Conservation (phyloP, 352 stramenopile species). For the Phytophthora vignae region DNA sequence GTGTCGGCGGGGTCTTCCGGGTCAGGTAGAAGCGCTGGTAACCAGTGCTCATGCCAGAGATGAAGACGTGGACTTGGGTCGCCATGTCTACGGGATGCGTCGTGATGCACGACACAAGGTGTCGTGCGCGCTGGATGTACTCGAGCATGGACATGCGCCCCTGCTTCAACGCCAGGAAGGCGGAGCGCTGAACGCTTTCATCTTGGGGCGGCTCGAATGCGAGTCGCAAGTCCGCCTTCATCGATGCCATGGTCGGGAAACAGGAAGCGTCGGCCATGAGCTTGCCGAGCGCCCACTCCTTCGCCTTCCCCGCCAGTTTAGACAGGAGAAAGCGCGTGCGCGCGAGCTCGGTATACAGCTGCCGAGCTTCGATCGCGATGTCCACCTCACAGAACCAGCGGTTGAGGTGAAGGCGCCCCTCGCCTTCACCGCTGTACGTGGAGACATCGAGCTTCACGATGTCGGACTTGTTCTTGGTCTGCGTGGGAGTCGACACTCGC, state of each 20-base stretch:
- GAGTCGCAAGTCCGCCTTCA: constrained; percentile 13
- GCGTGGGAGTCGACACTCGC: constrained; percentile 17
- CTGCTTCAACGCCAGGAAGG: constrained; percentile 27
- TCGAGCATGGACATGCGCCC: constrained; percentile 20
- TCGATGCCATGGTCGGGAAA: constrained; percentile 6
- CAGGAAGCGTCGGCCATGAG: constrained; percentile 15
- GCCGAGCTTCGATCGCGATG: constrained; percentile 17
- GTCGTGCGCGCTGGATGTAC: constrained; percentile 30
- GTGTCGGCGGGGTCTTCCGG: constrained; percentile 5
- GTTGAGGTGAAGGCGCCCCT: constrained; percentile 17
- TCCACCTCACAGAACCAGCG: constrained; percentile 32
- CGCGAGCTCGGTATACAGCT: background rate
- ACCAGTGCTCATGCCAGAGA: constrained; percentile 23
- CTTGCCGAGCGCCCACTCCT: constrained; percentile 21
- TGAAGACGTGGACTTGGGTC: constrained; percentile 36
- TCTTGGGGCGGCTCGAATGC: constrained; percentile 32
- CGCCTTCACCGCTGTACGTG: constrained; percentile 28
- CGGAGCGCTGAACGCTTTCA: constrained; percentile 6
- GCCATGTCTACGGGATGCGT: constrained; percentile 19
- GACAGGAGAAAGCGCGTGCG: background rate
- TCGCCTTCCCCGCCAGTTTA: background rate
- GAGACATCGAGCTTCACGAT: constrained; percentile 39
- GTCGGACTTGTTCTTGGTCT: constrained; percentile 19
- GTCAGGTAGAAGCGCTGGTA: constrained; percentile 33
- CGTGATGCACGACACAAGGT: constrained; percentile 22